A percentile compares a stretch with the other conserved stretches of the same genome.
phyloP scores from a whole-genome alignment of 371 early-diverging fungal species.

The Nematocida minor region DNA sequence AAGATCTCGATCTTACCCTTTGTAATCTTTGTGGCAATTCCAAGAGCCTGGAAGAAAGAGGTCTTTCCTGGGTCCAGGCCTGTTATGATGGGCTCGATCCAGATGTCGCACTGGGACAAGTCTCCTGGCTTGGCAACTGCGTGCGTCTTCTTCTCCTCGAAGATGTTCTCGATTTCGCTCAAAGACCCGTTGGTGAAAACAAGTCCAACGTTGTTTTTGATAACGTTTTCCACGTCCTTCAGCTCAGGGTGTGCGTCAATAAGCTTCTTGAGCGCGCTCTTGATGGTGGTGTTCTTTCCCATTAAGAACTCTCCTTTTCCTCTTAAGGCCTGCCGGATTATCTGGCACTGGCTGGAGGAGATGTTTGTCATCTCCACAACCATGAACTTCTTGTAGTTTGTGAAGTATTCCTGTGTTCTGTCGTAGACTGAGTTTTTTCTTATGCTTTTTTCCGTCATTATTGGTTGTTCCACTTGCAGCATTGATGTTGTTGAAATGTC shows the following conservation, averaged over 20 bases:
- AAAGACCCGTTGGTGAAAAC: slow-evolving; percentile 87
- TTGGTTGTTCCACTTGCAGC: slow-evolving; percentile 46
- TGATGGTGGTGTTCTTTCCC: slow-evolving; percentile 99
- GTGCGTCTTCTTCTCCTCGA: slow-evolving; percentile 82
- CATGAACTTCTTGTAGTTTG: slow-evolving; percentile 69
- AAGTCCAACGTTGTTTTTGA: slow-evolving; percentile 90
- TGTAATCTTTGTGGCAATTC: slow-evolving; percentile 99
- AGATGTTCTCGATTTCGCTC: slow-evolving; percentile 80
- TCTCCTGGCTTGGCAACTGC: slow-evolving; percentile 97
- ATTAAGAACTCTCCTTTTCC: slow-evolving; percentile 84
- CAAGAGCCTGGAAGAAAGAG: slow-evolving; percentile 98
- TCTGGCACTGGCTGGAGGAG: slow-evolving; percentile 98
- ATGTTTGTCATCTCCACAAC: slow-evolving; percentile 98
- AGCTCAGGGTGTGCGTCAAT: slow-evolving; percentile 67
- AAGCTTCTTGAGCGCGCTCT: slow-evolving; percentile 78
- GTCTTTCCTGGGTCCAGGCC: slow-evolving; percentile 99
- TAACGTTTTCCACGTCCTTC: slow-evolving; percentile 74
- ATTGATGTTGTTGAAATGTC: slow-evolving; percentile 52
- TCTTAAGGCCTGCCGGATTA: slow-evolving; percentile 82
- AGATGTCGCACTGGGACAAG: slow-evolving; percentile 86
- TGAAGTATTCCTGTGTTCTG: slow-evolving; percentile 58
- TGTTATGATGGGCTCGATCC: slow-evolving; percentile 92
- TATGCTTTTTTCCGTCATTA: neutral
- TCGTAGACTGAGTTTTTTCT: slow-evolving; percentile 57
- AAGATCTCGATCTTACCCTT: slow-evolving; percentile 99